Evolutionary conservation across 2,329 filamentous ascomycete species (phyloP), one percentile per base, ranked within the genome.

Genomic region (Neofusicoccum kwambonambiense): DNA sequence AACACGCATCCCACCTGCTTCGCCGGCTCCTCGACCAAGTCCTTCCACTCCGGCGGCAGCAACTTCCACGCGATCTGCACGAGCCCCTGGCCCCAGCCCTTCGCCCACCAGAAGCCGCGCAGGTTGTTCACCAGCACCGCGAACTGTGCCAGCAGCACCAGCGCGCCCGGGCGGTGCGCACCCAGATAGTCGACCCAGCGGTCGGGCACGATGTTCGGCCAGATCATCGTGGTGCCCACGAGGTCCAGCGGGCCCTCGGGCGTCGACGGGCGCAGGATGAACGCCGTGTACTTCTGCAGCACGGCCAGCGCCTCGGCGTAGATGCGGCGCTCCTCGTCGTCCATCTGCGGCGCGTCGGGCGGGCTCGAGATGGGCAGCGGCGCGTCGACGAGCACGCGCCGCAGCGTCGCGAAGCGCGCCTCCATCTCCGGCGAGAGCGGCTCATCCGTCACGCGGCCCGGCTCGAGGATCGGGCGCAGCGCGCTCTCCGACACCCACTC

Each of bases 91-190:
- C 50, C 62, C 62, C 62, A 64, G 9, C 62, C 62, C 62, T 64
- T 64, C n/a, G 35, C 51, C 62, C 62, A 64, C 62, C 62, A 64
- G 17, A 57, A 57, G 12, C 44, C 51, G 35, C 52, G 50, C 50
- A 64, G n/a, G 42, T 64, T 54, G n/a, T 64, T 50, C 31, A 64
- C 44, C 12, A 64, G 42, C 15, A 57, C 35, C 2, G 51, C 41
- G n/a, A 57, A 64, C 44, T 64, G 62, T 3, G 62, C 62, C 34
- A 64, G 34, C n/a, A 64, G 31, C 8, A 64, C 44, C 42, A 64
- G 45, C 4, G 62, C 62, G 7, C 45, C 50, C 3, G 62, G 62
- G n/a, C 44, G 51, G 13, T 41, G 45, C 6, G 44, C 51, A 9
- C 45, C 42, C 17, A 64, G 52, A 34, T 57, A 57, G 13, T 58